Conservation (phyloP, 73 alveolate genomes). For the Durusdinium trenchii region DNA sequence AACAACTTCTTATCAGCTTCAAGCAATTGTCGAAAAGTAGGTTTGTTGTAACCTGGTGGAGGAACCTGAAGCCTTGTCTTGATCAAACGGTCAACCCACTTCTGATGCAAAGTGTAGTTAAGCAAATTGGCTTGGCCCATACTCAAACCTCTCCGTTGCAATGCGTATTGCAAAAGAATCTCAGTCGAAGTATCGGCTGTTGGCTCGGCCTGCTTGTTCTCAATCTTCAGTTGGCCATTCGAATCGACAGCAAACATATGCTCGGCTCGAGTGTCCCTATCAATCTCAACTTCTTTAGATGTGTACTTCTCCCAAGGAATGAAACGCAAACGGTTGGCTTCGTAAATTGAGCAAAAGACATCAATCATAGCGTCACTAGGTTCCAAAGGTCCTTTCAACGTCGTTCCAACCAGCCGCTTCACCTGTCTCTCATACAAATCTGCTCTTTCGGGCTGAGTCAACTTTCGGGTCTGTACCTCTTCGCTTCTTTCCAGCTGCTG, state of each 20-base stretch:
- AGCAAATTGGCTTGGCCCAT: slow-evolving; percentile 26
- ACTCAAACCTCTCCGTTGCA: neutral
- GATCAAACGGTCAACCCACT: neutral
- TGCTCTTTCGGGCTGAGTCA: slow-evolving; percentile 42
- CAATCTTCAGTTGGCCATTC: neutral
- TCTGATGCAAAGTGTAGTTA: neutral
- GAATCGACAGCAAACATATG: neutral
- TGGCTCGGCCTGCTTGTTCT: neutral
- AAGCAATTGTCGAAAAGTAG: neutral
- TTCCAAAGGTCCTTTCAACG: neutral
- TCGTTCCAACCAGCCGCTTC: neutral
- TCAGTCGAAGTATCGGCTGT: neutral
- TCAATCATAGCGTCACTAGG: slow-evolving; percentile 17
- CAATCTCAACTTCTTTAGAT: neutral
- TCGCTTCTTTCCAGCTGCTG: neutral
- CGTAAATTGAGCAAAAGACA: neutral
- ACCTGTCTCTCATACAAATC: neutral
- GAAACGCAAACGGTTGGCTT: neutral
- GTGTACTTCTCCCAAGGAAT: slow-evolving; percentile 12
- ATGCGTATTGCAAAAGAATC: neutral
- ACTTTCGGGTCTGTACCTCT: neutral
- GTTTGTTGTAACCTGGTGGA: neutral
- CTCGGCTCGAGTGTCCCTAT: neutral
- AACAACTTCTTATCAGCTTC: neutral
- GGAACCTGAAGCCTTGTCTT: neutral